These are phyloP conservation scores for Cladosporium sp. DNA, from an alignment of 2,329 filamentous ascomycete species.

Conservation along the genomic window DNA sequence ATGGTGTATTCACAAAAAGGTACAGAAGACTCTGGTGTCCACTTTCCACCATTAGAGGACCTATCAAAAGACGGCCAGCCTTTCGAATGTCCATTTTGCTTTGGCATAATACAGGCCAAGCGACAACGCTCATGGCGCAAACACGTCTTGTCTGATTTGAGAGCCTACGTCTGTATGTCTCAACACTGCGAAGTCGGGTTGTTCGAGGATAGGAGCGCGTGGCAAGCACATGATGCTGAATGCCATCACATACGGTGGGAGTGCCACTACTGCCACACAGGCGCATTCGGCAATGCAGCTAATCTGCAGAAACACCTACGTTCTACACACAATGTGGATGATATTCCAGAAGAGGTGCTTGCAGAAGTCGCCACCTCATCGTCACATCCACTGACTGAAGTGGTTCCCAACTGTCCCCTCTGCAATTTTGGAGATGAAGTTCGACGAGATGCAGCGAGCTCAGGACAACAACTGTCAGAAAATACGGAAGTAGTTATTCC, in stretches of 20 bases:
- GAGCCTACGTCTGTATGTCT: conserved; percentile 22
- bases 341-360: not conserved
- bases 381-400: not conserved
- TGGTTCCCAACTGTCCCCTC: not conserved
- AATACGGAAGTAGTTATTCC: not conserved
- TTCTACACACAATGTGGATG: not conserved
- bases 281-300: not conserved
- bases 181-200: conserved; percentile 21
- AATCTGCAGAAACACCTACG: not conserved
- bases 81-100: conserved; percentile 27
- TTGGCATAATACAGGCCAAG: conserved; percentile 15
- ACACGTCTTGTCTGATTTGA: conserved; percentile 17
- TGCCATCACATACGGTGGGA: conserved; percentile 18
- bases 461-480: not conserved
- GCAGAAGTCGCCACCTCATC: not conserved
- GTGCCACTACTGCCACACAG: conserved; percentile 18
- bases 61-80: not conserved
- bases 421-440: not conserved
- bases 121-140: conserved; percentile 16
- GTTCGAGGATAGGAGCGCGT: conserved; percentile 17
- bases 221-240: conserved; percentile 23
- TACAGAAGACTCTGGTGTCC: not conserved
- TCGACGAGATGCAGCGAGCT: not conserved
- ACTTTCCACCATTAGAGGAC: not conserved
- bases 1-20: not conserved